Percentiles rank a stretch among this genome's conserved stretches.
These are phyloP conservation scores for Aspergillus sergii DNA, from an alignment of 2,329 filamentous ascomycete species.

Conservation along the genomic window DNA sequence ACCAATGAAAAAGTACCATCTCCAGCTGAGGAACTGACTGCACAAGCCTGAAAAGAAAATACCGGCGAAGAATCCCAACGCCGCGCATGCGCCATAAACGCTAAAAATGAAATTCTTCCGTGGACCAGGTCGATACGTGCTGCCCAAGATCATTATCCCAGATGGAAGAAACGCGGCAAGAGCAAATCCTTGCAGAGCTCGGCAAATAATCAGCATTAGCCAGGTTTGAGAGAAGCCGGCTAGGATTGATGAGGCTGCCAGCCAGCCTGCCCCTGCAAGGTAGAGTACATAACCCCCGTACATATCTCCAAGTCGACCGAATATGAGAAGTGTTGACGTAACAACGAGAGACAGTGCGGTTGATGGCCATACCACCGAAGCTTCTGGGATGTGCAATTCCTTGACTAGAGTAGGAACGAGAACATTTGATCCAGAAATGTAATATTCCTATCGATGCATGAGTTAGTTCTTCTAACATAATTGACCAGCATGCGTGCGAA, in stretches of 20 bases:
- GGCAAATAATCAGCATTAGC: conserved; percentile 71
- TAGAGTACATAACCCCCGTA: conserved; percentile 66
- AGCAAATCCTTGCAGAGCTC: conserved; percentile 74
- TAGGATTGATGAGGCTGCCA: conserved; percentile 68
- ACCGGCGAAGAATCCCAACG: conserved; percentile 55
- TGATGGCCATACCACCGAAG: conserved; percentile 60
- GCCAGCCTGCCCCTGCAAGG: conserved; percentile 64
- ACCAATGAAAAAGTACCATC: conserved; percentile 71
- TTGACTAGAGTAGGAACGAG: conserved; percentile 66
- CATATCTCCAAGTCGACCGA: conserved; percentile 62
- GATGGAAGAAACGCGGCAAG: conserved; percentile 72
- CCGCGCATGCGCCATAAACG: conserved; percentile 57
- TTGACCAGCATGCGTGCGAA: neutral
- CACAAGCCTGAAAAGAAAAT: conserved; percentile 67
- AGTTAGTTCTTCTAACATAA: neutral
- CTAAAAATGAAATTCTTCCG: conserved; percentile 70
- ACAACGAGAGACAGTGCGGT: conserved; percentile 55
- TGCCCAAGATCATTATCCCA: conserved; percentile 67
- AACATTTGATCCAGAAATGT: conserved; percentile 73
- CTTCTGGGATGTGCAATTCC: conserved; percentile 67
- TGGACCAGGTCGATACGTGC: conserved; percentile 66
- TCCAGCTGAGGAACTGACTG: conserved; percentile 59
- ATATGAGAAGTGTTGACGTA: conserved; percentile 53
- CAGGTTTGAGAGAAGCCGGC: conserved; percentile 70
- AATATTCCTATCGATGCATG: conserved; percentile 61